phyloP scores from a whole-genome alignment of 176 grass and related monocot genomes.

The Rhynchospora breviuscula region DNA sequence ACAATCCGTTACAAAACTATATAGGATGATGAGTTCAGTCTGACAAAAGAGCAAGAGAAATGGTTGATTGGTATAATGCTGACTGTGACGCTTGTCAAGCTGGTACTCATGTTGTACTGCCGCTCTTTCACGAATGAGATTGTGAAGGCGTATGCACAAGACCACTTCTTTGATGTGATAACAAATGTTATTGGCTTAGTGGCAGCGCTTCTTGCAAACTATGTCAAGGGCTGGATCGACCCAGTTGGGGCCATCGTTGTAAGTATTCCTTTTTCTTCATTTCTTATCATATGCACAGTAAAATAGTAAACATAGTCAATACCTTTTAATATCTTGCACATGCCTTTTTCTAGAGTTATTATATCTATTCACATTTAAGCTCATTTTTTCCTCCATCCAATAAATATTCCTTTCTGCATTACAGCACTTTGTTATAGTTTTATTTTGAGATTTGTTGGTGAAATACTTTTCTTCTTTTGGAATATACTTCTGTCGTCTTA shows the following conservation, averaged over 20 bases:
- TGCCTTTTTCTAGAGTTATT: not conserved
- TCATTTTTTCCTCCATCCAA: not conserved
- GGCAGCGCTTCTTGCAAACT: conserved; percentile 71
- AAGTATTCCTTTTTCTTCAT: conserved; percentile 33
- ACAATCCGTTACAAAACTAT: not conserved
- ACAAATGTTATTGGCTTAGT: conserved; percentile 92
- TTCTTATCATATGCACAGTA: conserved; percentile 12
- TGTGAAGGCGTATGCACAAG: conserved; percentile 90
- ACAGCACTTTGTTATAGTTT: not conserved
- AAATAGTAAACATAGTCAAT: not conserved
- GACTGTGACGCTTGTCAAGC: conserved; percentile 73
- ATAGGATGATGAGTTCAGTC: conserved; percentile 73
- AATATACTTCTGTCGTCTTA: not conserved
- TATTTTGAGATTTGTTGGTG: not conserved
- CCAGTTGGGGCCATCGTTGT: conserved; percentile 83
- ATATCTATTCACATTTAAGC: not conserved
- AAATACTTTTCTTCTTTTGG: not conserved
- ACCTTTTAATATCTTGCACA: not conserved
- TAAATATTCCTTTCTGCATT: not conserved
- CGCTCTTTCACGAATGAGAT: conserved; percentile 88
- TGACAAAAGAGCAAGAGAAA: conserved; percentile 78
- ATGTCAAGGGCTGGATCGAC: conserved; percentile 75
- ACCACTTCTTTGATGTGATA: conserved; percentile 91
- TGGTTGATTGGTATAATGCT: conserved; percentile 87
- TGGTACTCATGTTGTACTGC: conserved; percentile 64